Conservation (phyloP, 2,329 filamentous ascomycete species). For the Trichoderma pleuroti region DNA sequence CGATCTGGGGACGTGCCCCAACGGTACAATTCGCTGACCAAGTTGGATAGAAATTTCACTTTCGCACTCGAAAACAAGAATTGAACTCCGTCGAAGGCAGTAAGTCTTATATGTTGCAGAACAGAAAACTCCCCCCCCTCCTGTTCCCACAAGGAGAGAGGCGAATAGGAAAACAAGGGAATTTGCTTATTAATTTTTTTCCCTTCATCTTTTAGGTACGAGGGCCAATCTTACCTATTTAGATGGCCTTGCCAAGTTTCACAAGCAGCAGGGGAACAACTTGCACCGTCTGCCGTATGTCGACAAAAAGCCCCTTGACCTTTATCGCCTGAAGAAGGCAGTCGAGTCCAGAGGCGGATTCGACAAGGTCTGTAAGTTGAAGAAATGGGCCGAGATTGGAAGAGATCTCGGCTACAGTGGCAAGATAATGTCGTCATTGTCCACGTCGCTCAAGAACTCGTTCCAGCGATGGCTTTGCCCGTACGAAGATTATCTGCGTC, state of each 20-base stretch:
- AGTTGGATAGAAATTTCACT: constrained; percentile 79
- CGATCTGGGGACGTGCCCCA: background rate
- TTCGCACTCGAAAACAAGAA: constrained; percentile 92
- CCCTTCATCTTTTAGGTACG: constrained; percentile 57
- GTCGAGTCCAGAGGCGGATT: constrained; percentile 94
- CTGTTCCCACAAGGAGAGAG: background rate
- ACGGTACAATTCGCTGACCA: constrained; percentile 21
- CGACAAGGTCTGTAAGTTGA: constrained; percentile 92
- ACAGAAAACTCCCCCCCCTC: constrained; percentile 1
- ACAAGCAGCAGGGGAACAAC: constrained; percentile 93
- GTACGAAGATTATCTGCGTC: constrained; percentile 88
- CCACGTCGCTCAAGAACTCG: constrained; percentile 96
- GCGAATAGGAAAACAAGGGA: background rate
- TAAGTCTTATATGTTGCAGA: constrained; percentile 44
- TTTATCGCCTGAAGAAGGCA: constrained; percentile 95
- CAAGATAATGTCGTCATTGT: constrained; percentile 99
- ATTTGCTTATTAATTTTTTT: constrained; percentile 34
- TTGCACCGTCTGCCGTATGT: constrained; percentile 93
- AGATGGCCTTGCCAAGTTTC: constrained; percentile 91
- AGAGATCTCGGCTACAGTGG: constrained; percentile 95
- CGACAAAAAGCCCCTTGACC: constrained; percentile 92
- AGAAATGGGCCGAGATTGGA: constrained; percentile 99
- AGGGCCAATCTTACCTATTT: constrained; percentile 94
- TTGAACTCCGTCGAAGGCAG: constrained; percentile 98
- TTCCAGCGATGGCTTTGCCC: constrained; percentile 96